Evolutionary conservation across 495 filamentous ascomycete species (phyloP).

Genomic region (Aspergillus indologenus): DNA sequence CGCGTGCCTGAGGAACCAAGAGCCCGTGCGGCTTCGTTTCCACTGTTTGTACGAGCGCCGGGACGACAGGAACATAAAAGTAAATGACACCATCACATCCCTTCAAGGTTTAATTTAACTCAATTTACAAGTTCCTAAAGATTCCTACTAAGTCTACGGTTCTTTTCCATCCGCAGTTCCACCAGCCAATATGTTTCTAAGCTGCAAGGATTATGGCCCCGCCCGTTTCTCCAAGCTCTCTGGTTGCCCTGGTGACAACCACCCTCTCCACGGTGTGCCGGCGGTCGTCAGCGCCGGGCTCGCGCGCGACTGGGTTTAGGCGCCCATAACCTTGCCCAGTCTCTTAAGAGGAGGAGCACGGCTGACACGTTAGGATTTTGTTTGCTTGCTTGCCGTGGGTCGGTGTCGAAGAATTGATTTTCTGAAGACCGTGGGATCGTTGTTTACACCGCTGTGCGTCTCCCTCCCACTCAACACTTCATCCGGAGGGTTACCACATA

Average conservation of each 20-base stretch:
- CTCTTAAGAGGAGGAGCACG: neutral
- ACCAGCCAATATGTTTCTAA: neutral
- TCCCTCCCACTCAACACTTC: neutral
- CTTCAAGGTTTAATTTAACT: neutral
- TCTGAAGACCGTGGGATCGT: neutral
- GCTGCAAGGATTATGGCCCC: conserved; percentile 21
- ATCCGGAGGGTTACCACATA: neutral
- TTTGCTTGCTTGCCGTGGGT: neutral
- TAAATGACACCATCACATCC: neutral
- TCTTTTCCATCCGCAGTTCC: neutral
- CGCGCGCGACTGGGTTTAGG: conserved; percentile 7
- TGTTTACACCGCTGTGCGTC: neutral
- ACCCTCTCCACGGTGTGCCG: conserved; percentile 17
- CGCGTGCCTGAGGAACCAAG: neutral
- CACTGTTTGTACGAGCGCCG: neutral
- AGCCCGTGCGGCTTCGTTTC: neutral
- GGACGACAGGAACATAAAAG: neutral
- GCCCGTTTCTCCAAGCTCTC: conserved; percentile 14
- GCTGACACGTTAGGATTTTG: neutral
- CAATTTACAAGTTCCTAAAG: too few relatives aligned
- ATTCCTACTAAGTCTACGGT: too few relatives aligned
- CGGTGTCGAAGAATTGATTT: neutral
- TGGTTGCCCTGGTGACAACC: conserved; percentile 33
- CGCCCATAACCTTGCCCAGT: conserved; percentile 9
- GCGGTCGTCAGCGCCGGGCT: conserved; percentile 13